Evolutionary conservation across 1,284 basidiomycete genomes (phyloP).

Genomic region (Puccinia brachypodii): DNA sequence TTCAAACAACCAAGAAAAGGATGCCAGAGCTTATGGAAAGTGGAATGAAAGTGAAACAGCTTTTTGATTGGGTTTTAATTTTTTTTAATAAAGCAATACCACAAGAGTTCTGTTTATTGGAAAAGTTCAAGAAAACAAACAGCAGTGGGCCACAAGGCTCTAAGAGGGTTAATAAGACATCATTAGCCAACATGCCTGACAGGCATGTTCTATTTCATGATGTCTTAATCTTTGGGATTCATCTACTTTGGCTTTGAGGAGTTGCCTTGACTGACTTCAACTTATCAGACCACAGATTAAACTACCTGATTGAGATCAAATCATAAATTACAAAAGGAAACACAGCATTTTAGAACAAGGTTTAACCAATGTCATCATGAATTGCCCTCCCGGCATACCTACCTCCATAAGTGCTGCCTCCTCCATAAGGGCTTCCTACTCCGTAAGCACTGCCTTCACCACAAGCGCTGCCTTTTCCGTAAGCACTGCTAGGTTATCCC

Average conservation of each 20-base stretch:
- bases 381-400: background rate
- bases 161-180: background rate
- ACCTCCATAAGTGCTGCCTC: slow-evolving; percentile 21
- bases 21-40: background rate
- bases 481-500: slow-evolving; percentile 6
- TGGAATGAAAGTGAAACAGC: background rate
- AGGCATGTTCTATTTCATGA: slow-evolving; percentile 19
- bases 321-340: slow-evolving; percentile 3
- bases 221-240: slow-evolving; percentile 27
- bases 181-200: slow-evolving; percentile 17
- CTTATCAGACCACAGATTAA: background rate
- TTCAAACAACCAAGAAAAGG: background rate
- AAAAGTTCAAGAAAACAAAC: background rate
- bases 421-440: background rate
- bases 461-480: no score
- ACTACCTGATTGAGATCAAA: slow-evolving; percentile 6
- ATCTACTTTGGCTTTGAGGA: slow-evolving; percentile 18
- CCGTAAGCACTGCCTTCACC: background rate
- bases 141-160: background rate
- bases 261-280: background rate
- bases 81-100: background rate
- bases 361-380: slow-evolving; percentile 22
- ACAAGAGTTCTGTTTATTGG: background rate
- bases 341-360: slow-evolving; percentile 7
- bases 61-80: background rate